Evolutionary conservation across 495 filamentous ascomycete species (phyloP).

Genomic region (Penicillium simplicissimum): DNA sequence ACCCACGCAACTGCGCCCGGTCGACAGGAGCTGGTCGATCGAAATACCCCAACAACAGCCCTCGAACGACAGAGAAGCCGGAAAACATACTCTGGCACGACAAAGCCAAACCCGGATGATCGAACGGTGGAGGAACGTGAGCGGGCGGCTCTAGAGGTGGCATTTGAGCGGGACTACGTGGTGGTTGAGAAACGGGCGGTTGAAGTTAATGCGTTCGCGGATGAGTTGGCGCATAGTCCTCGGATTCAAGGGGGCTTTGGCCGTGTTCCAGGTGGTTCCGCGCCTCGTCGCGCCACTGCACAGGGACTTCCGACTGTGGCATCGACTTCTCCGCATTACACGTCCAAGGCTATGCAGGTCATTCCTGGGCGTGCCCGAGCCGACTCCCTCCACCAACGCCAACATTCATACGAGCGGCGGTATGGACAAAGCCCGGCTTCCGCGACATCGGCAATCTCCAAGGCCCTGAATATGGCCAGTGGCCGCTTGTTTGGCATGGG

Average conservation of each 20-base stretch:
- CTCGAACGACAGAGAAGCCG: conserved; percentile 55
- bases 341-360: conserved; percentile 68
- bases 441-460: conserved; percentile 86
- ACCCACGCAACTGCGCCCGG: conserved; percentile 62
- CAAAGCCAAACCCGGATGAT: conserved; percentile 44
- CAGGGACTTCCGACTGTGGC: conserved; percentile 55
- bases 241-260: conserved; percentile 49
- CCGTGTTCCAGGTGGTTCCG: conserved; percentile 44
- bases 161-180: conserved; percentile 91
- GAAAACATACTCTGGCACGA: conserved; percentile 47
- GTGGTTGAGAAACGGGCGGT: conserved; percentile 92
- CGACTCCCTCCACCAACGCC: conserved; percentile 63
- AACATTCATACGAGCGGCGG: conserved; percentile 76
- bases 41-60: conserved; percentile 30
- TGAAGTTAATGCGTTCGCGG: conserved; percentile 95
- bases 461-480: conserved; percentile 92
- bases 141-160: conserved; percentile 80
- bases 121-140: conserved; percentile 63
- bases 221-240: conserved; percentile 83
- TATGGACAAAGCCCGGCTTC: conserved; percentile 75
- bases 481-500: conserved; percentile 77
- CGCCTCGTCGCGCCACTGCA: conserved; percentile 69
- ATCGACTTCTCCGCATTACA: conserved; percentile 36
- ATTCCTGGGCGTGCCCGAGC: conserved; percentile 59
- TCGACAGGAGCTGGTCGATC: conserved; percentile 52